phyloP scores from a whole-genome alignment of 2,329 filamentous ascomycete genomes.

The Cladophialophora yegresii region DNA sequence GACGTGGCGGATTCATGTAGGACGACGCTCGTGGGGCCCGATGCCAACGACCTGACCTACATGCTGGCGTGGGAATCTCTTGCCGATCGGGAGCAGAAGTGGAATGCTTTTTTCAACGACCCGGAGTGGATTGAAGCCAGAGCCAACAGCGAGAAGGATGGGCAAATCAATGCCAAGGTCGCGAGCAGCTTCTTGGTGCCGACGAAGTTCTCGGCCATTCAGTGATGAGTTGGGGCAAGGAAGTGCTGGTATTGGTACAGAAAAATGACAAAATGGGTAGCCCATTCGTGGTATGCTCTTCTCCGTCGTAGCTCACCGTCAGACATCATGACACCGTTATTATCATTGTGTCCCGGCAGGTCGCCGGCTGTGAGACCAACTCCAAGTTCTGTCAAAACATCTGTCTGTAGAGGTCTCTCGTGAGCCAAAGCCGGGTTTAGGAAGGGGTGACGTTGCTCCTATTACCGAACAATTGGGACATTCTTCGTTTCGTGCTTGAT shows the following conservation, averaged over 20 bases:
- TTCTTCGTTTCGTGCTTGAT: too few species aligned
- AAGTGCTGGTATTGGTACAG: not conserved
- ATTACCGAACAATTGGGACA: not conserved
- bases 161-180: slow-evolving; percentile 18
- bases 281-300: not conserved
- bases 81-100: slow-evolving; percentile 22
- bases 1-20: slow-evolving; percentile 58
- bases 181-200: slow-evolving; percentile 19
- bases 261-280: not conserved
- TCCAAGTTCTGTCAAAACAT: not conserved
- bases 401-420: not conserved
- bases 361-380: not conserved
- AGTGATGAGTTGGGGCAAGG: slow-evolving; percentile 1
- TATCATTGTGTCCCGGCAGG: not conserved
- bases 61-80: slow-evolving; percentile 58
- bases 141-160: slow-evolving; percentile 17
- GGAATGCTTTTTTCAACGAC: slow-evolving; percentile 20
- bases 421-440: not conserved
- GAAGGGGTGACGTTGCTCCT: not conserved
- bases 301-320: not conserved
- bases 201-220: slow-evolving; percentile 18
- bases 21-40: slow-evolving; percentile 89
- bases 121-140: slow-evolving; percentile 19
- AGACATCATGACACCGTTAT: not conserved
- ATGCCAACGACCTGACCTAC: slow-evolving; percentile 73